Evolutionary conservation across 352 stramenopile species (phyloP).

Genomic region (Globisporangium nodosum): DNA sequence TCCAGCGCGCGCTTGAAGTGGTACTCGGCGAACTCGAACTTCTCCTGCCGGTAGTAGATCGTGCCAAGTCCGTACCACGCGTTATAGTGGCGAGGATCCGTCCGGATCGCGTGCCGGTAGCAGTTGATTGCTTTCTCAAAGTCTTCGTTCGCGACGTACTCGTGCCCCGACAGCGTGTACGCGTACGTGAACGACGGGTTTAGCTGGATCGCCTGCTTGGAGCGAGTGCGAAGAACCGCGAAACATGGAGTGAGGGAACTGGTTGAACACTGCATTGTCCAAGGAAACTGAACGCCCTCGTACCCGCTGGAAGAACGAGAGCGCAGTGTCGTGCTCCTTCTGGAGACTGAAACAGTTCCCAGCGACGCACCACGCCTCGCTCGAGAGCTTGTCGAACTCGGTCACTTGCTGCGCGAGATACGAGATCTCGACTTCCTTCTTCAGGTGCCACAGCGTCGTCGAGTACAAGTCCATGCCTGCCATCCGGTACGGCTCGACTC

Average conservation of each 20-base stretch:
- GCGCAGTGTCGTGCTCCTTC: conserved; percentile 96
- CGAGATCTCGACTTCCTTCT: conserved; percentile 96
- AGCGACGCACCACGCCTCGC: conserved; percentile 95
- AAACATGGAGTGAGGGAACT: not conserved
- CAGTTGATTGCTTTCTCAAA: conserved; percentile 97
- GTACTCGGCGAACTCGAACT: conserved; percentile 96
- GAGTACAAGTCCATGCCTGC: conserved; percentile 93
- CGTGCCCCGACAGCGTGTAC: conserved; percentile 97
- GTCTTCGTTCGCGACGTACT: conserved; percentile 97
- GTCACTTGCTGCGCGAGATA: conserved; percentile 93
- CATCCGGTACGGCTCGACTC: conserved; percentile 90
- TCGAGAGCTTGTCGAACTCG: conserved; percentile 91
- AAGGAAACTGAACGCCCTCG: not conserved
- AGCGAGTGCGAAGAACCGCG: not conserved
- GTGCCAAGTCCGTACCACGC: conserved; percentile 91
- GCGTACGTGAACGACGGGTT: conserved; percentile 95
- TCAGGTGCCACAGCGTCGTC: conserved; percentile 96
- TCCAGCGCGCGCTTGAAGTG: conserved; percentile 92
- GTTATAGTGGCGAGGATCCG: conserved; percentile 91
- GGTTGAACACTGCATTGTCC: not conserved
- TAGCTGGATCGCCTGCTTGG: conserved; percentile 87
- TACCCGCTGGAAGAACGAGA: conserved; percentile 94
- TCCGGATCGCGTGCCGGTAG: conserved; percentile 92
- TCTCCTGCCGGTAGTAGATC: conserved; percentile 97
- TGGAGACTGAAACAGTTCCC: conserved; percentile 98